Base-by-base conservation (phyloP, 257 asterid species). In the Echium plantagineum region DNA sequence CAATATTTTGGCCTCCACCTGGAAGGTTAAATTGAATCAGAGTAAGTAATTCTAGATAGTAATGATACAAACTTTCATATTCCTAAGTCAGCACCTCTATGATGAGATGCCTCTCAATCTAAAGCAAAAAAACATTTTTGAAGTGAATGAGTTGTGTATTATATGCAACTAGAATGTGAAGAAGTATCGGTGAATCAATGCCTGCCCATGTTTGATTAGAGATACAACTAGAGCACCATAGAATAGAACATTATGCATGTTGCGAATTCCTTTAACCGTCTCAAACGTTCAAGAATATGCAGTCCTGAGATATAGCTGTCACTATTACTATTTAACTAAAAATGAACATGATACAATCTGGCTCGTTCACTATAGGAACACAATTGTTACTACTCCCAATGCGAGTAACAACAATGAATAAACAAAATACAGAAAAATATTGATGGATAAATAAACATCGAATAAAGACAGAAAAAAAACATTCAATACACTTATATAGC, bases 1-100 rank as follows among this genome's bases (percentile, higher is more conserved):
- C 72, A 91, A 64, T 65, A 91, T 82, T 72, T 82, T 91, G 56
- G 98, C 97, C 77, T 91, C 98, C 13, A 94, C 95, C 98, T 91
- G 86, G 62, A 71, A 59, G 71, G 42, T 70, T 54, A 69, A 64
- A 47, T 32, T 49, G 57, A 32, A 67, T 46, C 57, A 48, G 55
- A 59, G 66, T 59, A 66, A 21, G 52, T 57, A 63, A 58, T 51
- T 59, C 22, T 65, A 13, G 16, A 42, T 10, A 18, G 59, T 54
- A 65, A 21, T 31, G 52, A 31, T 35, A 42, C 0, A 13, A 42
- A 42, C 16, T 42, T 42, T 42, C 49, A 42, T 15, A 42, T 42
- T 42, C 17, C 49, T 42, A 42, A 42, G 49, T 17, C 49, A 42
- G 49, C 12, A 4, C 2, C 17, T 3, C 15, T 42, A n/a, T n/a